Evolutionary conservation across 768 basidiomycete genomes (phyloP), one percentile per base, ranked within the genome.

Genomic region (Panaeolus papilionaceus): DNA sequence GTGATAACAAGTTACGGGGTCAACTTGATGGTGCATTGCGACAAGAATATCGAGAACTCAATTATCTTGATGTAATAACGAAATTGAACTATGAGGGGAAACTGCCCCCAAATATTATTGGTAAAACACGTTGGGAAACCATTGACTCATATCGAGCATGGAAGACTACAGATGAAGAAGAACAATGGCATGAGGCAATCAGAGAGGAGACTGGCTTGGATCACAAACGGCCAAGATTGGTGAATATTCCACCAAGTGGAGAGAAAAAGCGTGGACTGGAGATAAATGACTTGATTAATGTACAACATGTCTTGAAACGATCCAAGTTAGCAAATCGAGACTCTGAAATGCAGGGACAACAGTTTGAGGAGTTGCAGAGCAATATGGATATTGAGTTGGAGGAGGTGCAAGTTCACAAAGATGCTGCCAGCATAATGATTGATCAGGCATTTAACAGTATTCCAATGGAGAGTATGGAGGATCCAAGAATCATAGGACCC

Each of bases 11-110:
- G 67, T 74, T 81, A 1, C 74, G 68, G 10, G 70, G 72, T 28
- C 72, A 72, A 4, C 71, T 73, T 7, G 64, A 71, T 8, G 76
- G 78, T 0, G 69, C 68, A 20, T 64, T 81, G 2, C 66, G 76
- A n/a, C 78, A 80, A 64, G 80, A 81, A 63, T 78, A 78, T 42
- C 14, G 79, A 23, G 76, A 80, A 38, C 20, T 38, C 4, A 42
- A 62, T 38, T 62, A 42, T 62, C 67, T 80, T 1, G 78, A 80
- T 38, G 4, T 80, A 0, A 77, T 82, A 7, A 79, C 77, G 0
- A 62, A 44, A 4, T 37, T 77, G n/a, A 42, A 62, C n/a, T 80
- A 72, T 67, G 45, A 72, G 1, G 65, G 68, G 0, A 67, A 67
- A 18, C 69, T 80, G 5, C 70, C 72, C 2, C 12, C 38, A 1